phyloP scores from a whole-genome alignment of 1,284 basidiomycete genomes.

The Blastosporella zonata region DNA sequence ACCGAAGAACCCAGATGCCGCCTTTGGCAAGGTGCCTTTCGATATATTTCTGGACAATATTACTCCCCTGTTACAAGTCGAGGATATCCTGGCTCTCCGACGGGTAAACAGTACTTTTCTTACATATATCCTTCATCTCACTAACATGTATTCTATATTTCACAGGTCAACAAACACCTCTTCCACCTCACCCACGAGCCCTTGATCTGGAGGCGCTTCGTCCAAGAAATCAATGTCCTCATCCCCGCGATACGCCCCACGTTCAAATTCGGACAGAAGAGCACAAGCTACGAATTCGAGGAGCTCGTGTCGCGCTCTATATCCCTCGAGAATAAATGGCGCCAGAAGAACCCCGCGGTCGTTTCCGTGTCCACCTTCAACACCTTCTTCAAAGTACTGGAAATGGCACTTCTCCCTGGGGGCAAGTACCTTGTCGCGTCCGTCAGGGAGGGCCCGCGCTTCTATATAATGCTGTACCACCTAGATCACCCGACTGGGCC shows the following conservation, averaged over 20 bases:
- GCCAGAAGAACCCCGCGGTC: conserved; percentile 36
- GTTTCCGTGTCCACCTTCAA: conserved; percentile 33
- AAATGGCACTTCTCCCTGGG: conserved; percentile 64
- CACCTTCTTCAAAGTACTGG: conserved; percentile 45
- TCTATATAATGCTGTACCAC: conserved; percentile 51
- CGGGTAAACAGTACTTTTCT: conserved; percentile 36
- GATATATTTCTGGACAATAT: conserved; percentile 44
- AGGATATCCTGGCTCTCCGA: conserved; percentile 54
- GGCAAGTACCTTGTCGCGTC: conserved; percentile 68
- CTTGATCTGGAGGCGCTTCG: conserved; percentile 65
- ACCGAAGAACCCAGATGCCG: not conserved
- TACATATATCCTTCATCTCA: not conserved
- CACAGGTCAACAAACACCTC: conserved; percentile 52
- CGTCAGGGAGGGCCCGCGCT: conserved; percentile 46
- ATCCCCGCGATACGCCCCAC: conserved; percentile 65
- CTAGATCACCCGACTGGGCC: conserved; percentile 54
- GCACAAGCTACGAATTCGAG: conserved; percentile 59
- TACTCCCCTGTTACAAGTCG: conserved; percentile 44
- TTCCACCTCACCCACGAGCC: conserved; percentile 64
- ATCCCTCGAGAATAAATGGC: conserved; percentile 60
- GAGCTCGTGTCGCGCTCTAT: conserved; percentile 59
- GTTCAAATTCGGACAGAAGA: conserved; percentile 39
- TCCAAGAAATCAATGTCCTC: conserved; percentile 49
- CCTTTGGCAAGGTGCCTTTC: conserved; percentile 11
- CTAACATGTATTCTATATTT: not conserved